These are phyloP conservation scores for Microthlaspi erraticum DNA, from an alignment of 345 rosid genomes.

Conservation along the genomic window DNA sequence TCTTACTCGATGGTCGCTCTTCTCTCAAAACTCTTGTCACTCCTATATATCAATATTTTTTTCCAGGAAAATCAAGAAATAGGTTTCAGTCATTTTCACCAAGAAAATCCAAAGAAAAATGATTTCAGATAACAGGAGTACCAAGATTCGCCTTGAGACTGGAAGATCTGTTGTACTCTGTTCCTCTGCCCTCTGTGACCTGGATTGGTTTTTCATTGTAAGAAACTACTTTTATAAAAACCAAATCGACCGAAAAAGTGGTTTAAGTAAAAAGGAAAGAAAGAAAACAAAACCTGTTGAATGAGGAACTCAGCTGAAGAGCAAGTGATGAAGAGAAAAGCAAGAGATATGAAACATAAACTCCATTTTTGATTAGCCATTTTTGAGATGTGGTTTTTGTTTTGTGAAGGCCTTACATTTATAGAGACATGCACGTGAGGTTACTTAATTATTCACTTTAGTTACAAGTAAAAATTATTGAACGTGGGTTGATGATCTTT, in stretches of 20 bases:
- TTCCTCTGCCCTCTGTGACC: constrained; percentile 31
- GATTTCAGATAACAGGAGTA: constrained; percentile 6
- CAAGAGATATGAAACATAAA: constrained; percentile 23
- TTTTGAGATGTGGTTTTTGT: not conserved
- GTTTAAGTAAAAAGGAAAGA: not conserved
- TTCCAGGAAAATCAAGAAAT: not conserved
- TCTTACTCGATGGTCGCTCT: constrained; percentile 44
- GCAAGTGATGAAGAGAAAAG: constrained; percentile 35
- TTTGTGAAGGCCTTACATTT: not conserved
- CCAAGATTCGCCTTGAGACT: constrained; percentile 30
- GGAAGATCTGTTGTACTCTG: constrained; percentile 25
- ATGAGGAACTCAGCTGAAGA: constrained; percentile 36
- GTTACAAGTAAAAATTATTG: no score
- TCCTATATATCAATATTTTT: no score
- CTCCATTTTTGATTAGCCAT: constrained; percentile 29
- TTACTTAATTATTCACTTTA: no score
- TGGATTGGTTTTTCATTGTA: not conserved
- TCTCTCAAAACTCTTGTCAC: constrained; percentile 33
- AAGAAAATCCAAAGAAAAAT: not conserved
- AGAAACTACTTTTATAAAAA: not conserved
- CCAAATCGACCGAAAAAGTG: not conserved
- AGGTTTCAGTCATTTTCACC: not conserved
- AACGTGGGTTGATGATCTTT: no score
- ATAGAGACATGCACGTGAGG: not conserved
- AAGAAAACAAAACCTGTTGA: constrained; percentile 19